phyloP scores from a whole-genome alignment of 805 yeast genomes.

The Wickerhamomyces ciferrii region DNA sequence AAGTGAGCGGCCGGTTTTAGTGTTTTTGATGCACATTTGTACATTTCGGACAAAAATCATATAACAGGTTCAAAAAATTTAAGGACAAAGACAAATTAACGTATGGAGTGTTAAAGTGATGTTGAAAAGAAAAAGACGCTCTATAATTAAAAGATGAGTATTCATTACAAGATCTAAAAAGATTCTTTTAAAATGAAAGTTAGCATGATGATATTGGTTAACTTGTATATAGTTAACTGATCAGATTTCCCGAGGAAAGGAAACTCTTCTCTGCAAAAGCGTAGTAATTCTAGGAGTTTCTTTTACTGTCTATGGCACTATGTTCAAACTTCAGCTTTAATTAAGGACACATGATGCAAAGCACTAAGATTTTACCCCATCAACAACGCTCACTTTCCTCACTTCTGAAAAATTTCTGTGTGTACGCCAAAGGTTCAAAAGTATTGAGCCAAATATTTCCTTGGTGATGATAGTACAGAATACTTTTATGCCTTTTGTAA shows the following conservation, averaged over 20 bases:
- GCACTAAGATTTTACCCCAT: neutral
- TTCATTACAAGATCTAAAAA: too few relatives aligned
- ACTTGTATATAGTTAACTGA: too few relatives aligned
- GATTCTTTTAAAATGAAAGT: too few relatives aligned
- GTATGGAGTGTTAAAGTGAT: too few relatives aligned
- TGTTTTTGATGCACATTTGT: neutral
- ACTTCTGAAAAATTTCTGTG: too few relatives aligned
- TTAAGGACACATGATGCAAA: neutral
- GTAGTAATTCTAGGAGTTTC: neutral
- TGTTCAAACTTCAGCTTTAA: too few relatives aligned
- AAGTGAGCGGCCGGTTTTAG: neutral
- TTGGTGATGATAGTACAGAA: neutral
- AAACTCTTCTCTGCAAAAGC: too few relatives aligned
- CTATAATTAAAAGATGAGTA: too few relatives aligned
- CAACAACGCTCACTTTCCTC: neutral
- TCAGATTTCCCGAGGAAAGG: too few relatives aligned
- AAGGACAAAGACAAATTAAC: neutral
- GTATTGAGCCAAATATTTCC: neutral
- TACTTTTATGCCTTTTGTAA: neutral
- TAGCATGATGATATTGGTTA: too few relatives aligned
- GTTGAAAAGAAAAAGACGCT: too few relatives aligned
- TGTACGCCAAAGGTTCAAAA: too few relatives aligned
- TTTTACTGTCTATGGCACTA: neutral
- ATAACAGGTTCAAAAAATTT: neutral
- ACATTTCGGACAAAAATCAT: neutral